Evolutionary conservation across 2,329 filamentous ascomycete species (phyloP).

Genomic region (Tetracladium maxilliforme): DNA sequence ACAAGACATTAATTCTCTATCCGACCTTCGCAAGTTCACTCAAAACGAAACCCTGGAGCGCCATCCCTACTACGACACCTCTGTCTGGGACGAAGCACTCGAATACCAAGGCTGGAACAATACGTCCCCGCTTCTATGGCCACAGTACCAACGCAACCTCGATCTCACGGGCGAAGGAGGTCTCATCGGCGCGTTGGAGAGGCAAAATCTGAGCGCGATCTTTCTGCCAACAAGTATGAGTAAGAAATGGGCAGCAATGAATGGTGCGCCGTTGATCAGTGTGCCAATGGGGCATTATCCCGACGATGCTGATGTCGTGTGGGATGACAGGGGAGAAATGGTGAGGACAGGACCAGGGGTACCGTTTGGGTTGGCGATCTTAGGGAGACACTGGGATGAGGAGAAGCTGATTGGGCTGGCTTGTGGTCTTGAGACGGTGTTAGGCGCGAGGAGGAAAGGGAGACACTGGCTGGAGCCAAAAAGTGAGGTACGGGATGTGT

Average conservation of each 20-base stretch:
- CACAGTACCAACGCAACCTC: constrained; percentile 33
- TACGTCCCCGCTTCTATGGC: constrained; percentile 39
- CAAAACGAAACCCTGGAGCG: constrained; percentile 34
- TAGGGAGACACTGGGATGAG: constrained; percentile 46
- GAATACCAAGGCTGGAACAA: constrained; percentile 36
- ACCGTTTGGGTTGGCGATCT: constrained; percentile 44
- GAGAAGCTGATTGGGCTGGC: constrained; percentile 46
- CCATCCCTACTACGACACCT: constrained; percentile 46
- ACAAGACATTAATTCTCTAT: constrained; percentile 32
- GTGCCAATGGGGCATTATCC: constrained; percentile 47
- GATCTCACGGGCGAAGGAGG: constrained; percentile 42
- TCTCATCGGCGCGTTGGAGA: constrained; percentile 41
- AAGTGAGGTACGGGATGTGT: too few relatives aligned
- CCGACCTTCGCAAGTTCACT: constrained; percentile 38
- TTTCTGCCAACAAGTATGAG: constrained; percentile 39
- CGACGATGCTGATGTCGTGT: constrained; percentile 25
- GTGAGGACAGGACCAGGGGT: constrained; percentile 36
- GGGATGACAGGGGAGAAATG: constrained; percentile 31
- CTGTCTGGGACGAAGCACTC: constrained; percentile 36
- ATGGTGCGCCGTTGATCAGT: constrained; percentile 45
- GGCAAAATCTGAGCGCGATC: constrained; percentile 43
- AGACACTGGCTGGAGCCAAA: too few relatives aligned
- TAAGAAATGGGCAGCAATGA: constrained; percentile 31
- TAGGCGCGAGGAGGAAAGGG: too few relatives aligned
- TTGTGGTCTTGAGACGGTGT: constrained; percentile 58